Evolutionary conservation across 495 filamentous ascomycete genomes (phyloP).

Genomic region (Chaetomium fimeti): DNA sequence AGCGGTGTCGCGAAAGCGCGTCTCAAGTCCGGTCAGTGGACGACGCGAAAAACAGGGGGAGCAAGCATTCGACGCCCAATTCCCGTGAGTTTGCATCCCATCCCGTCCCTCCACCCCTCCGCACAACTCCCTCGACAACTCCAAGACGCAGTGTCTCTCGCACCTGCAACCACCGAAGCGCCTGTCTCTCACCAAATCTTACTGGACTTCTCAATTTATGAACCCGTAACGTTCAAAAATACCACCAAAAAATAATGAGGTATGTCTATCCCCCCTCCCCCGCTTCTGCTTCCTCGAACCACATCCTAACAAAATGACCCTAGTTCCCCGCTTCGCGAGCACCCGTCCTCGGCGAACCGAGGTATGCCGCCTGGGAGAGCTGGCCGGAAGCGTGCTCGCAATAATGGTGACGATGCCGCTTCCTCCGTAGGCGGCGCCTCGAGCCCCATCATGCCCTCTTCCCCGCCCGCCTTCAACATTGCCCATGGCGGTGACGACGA

Average conservation of each 20-base stretch:
- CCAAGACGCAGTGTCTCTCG: not conserved
- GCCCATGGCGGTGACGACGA: constrained; percentile 65
- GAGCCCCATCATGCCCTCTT: constrained; percentile 50
- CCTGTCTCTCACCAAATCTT: not conserved
- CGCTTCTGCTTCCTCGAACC: not conserved
- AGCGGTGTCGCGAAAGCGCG: constrained; percentile 35
- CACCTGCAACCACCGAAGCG: not conserved
- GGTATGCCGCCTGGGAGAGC: constrained; percentile 56
- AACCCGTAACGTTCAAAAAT: too few relatives aligned
- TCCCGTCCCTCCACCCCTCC: not conserved
- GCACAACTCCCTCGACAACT: not conserved
- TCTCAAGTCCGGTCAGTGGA: constrained; percentile 14
- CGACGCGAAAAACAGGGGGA: constrained; percentile 30
- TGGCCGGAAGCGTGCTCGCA: constrained; percentile 79
- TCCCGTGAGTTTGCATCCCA: not conserved
- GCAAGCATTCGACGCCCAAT: constrained; percentile 12
- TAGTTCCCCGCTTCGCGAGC: constrained; percentile 78
- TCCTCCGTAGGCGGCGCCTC: constrained; percentile 67
- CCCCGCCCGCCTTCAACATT: constrained; percentile 54
- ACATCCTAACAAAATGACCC: not conserved
- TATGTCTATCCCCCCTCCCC: constrained; percentile 17
- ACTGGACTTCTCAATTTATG: not conserved
- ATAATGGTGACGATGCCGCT: constrained; percentile 63
- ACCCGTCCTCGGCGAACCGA: constrained; percentile 83
- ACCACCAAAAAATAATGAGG: constrained; percentile 42